Base-by-base conservation (phyloP, 345 rosid species). In the Pugionium dolabratum region DNA sequence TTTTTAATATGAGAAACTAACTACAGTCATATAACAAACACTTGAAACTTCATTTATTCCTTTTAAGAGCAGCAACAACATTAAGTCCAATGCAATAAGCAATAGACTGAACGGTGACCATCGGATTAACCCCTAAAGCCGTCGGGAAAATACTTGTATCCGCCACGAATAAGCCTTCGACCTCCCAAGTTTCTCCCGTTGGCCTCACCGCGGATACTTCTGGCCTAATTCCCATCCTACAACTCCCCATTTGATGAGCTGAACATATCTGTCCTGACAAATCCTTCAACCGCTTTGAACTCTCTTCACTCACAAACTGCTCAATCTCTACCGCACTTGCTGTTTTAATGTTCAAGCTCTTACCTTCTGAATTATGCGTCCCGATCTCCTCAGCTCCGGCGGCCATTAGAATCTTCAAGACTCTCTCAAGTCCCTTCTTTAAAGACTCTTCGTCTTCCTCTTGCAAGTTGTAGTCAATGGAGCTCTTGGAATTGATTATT, bases 161-260 rank as follows among this genome's bases (percentile, higher is more conserved):
- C 4, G 98, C 96, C 48, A 91, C 74, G 49, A 72, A 89, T 62
- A 89, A 60, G 29, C 89, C 89, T 40, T 85, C 83, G 1, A 89
- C 79, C 53, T 86, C 95, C 96, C 96, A 89, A 37, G 91, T 82
- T 76, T 91, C 95, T 2, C 96, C 95, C 72, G 65, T 83, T 36
- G 85, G 81, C 55, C 70, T 77, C 82, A 91, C 96, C 7, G 76
- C 95, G 0, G 96, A 89, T 18, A 53, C 64, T 54, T 70, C 79
- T 1, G 86, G 86, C 28, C 76, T 78, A 3, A 69, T 64, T 9
- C 96, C 98, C 95, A 91, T 88, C 66, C 92, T 75, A 75, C 95
- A 91, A 59, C 95, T 91, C 26, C 94, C 96, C 96, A 88, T 88
- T 75, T 91, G 95, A 73, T 91, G 96, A 43, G 96, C 96, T 33